Conservation (phyloP, 148 eudicot genomes). For the Cornus suecica region DNA sequence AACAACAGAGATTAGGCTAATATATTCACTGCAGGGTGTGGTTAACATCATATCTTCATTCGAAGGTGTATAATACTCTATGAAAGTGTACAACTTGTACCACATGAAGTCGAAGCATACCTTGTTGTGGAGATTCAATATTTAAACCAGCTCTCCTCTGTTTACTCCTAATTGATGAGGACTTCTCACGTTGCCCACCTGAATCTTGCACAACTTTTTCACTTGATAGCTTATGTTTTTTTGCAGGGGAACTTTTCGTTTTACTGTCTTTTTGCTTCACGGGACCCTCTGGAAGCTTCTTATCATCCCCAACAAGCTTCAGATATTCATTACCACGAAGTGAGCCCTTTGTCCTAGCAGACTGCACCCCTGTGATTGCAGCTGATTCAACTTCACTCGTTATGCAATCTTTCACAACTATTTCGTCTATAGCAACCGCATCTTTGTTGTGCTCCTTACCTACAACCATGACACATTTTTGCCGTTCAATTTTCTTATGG, state of each 20-base stretch:
- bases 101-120: constrained; percentile 19
- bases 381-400: constrained; percentile 20
- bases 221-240: constrained; percentile 12
- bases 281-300: constrained; percentile 15
- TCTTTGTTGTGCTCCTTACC: constrained; percentile 1
- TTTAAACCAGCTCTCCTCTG: constrained; percentile 19
- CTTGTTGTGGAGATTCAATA: constrained; percentile 27
- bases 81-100: neutral
- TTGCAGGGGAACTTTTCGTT: constrained; percentile 13
- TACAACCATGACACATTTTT: too few relatives aligned
- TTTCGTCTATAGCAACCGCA: constrained; percentile 19
- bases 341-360: constrained; percentile 14
- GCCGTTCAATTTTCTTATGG: neutral
- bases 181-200: neutral
- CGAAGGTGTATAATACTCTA: too few relatives aligned
- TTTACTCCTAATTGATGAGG: constrained; percentile 31
- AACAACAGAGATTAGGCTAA: neutral
- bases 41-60: too few relatives aligned
- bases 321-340: too few relatives aligned
- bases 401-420: constrained; percentile 12
- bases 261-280: constrained; percentile 13
- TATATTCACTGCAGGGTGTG: too few relatives aligned
- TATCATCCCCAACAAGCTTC: constrained; percentile 13
- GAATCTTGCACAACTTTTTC: constrained; percentile 20
- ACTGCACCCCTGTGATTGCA: constrained; percentile 13